Base-by-base conservation (phyloP, 1,284 basidiomycete genomes). In the Stereum hirsutum region DNA sequence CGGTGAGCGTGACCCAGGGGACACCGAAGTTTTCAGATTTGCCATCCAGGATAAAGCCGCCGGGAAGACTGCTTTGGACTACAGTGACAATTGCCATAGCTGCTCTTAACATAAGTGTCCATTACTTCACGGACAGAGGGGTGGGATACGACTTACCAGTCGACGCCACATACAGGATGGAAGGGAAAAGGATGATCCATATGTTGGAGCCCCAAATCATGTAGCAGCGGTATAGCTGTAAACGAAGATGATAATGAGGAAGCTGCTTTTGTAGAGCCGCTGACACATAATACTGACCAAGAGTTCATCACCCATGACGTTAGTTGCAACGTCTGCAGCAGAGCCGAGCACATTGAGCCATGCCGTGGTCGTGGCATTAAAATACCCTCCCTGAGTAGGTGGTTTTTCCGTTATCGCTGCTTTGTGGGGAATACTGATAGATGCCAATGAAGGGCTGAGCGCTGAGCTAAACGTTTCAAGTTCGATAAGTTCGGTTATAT, bases 161-260 rank as follows among this genome's bases (percentile, higher is more conserved):
- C 6, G 54, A 53, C 4, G 50, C 54, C 3, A 60, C 39, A 42
- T 53, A 61, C 5, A 61, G 32, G 3, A 60, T 25, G 12, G 48
- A 21, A 1, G 59, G 59, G 32, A 59, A 41, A 1, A 46, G 33
- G 2, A 59, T 38, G 3, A 58, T 43, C 34, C 39, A 45, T 41
- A 44, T 47, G 2, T 48, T 46, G 2, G 49, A 49, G 23, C 53
- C 49, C 55, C 57, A 61, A 12, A 61, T 55, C 19, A 61, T 53
- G 36, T 54, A 59, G 41, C 55, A 56, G 1, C 59, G 53, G 34
- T 60, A 60, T 4, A 61, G 40, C 59, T 61, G n/a, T n/a, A n/a
- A 42, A 4, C 26, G 20, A 24, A 21, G 28, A 15, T 23, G 20
- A 34, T 31, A 10, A n/a, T 17, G 7, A 19, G 12, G 17, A n/a